phyloP scores from a whole-genome alignment of 1,139 yeast genomes.

The Hanseniaspora gamundiae region DNA sequence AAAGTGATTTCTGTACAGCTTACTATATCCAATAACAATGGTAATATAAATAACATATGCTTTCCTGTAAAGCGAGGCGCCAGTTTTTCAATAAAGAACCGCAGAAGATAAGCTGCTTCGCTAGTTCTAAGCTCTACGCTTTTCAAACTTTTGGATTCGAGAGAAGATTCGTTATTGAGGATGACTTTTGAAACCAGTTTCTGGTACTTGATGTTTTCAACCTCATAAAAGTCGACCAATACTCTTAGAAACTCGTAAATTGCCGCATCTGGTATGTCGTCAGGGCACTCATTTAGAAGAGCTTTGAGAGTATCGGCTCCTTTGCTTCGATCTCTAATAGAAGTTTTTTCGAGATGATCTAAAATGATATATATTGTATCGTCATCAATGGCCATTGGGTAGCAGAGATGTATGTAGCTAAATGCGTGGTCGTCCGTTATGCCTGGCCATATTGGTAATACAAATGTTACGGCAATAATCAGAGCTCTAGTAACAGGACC shows the following conservation, averaged over 20 bases:
- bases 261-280: neutral
- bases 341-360: neutral
- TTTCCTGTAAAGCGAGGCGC: conserved; percentile 15
- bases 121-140: neutral
- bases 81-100: conserved; percentile 20
- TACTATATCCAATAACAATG: neutral
- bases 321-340: neutral
- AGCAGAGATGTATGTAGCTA: neutral
- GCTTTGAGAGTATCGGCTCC: neutral
- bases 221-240: neutral
- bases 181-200: neutral
- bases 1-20: neutral
- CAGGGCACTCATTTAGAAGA: neutral
- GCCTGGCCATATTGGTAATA: no score
- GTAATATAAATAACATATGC: conserved; percentile 9
- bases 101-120: conserved; percentile 25
- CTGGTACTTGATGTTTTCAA: neutral
- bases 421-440: no score
- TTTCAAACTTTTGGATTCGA: neutral
- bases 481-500: no score
- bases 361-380: neutral
- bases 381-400: neutral
- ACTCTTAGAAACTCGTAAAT: neutral
- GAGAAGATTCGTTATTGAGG: neutral
- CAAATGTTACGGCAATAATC: no score